A percentile compares a stretch with the other conserved stretches of the same genome.
Evolutionary conservation across 1,139 yeast genomes (phyloP).

Genomic region (Magnusiomyces suaveolens): DNA sequence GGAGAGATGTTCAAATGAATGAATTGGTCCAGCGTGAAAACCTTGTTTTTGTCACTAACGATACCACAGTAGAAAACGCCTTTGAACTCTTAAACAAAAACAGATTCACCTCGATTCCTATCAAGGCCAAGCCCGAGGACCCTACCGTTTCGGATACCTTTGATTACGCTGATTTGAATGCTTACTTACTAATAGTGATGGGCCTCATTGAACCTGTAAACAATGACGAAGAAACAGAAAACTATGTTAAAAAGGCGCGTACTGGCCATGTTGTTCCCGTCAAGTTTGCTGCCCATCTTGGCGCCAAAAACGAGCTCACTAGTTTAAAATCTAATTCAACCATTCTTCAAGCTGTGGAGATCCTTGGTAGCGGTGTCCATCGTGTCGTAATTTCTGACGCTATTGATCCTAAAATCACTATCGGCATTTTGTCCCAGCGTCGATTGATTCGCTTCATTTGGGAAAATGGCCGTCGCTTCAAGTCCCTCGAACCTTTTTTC

Average conservation of each 20-base stretch:
- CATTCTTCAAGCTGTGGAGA: conserved; percentile 66
- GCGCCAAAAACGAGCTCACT: conserved; percentile 80
- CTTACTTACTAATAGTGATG: conserved; percentile 66
- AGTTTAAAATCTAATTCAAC: conserved; percentile 62
- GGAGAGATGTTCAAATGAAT: conserved; percentile 62
- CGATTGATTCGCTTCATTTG: conserved; percentile 72
- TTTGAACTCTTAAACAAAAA: conserved; percentile 64
- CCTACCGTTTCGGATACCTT: conserved; percentile 65
- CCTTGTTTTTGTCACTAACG: conserved; percentile 55
- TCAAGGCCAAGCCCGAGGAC: conserved; percentile 27
- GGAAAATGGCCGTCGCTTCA: conserved; percentile 86
- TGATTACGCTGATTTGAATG: conserved; percentile 84
- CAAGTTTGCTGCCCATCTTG: conserved; percentile 56
- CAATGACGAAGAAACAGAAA: conserved; percentile 23
- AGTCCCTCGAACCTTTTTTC: conserved; percentile 63
- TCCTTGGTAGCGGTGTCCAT: conserved; percentile 86
- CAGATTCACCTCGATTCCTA: conserved; percentile 80
- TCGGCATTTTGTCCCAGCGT: conserved; percentile 81
- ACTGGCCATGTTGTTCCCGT: conserved; percentile 50
- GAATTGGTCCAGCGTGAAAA: conserved; percentile 75
- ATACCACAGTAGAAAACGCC: conserved; percentile 72
- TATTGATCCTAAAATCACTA: conserved; percentile 31
- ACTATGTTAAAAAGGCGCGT: conserved; percentile 29
- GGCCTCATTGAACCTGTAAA: conserved; percentile 41
- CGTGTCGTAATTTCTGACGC: conserved; percentile 71